Evolutionary conservation across 2,329 filamentous ascomycete genomes (phyloP), one percentile per base, ranked within the genome.

Genomic region (Colletotrichum neosansevieriae): DNA sequence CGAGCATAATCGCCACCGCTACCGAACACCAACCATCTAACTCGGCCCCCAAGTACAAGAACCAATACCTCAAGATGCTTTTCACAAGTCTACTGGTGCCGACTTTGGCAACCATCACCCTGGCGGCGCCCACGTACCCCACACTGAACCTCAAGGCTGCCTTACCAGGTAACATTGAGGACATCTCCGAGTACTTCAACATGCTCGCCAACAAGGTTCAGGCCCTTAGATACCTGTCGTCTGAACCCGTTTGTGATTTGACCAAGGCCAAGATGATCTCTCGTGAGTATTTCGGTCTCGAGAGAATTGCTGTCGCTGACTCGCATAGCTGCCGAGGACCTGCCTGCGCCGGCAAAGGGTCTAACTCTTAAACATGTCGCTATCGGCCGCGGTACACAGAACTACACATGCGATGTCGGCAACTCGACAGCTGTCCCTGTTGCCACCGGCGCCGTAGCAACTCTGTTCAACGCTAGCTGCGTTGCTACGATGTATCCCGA

Each of bases 381-480:
- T 76, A 84, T 98, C 70, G 95, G 95, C 74, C 91, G 93, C 50
- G 95, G 95, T 69, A 96, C 92, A 7, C 91, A 98, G 82, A 98
- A 98, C 86, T 98, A 98, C 84, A 97, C 93, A 58, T 98, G 95
- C 84, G 83, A 87, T 67, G 81, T 85, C 61, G 80, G 80, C 70
- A 87, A 91, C 73, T 76, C 87, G 2, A 86, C 86, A 3, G 86
- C 88, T 0, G 81, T 81, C 0, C 94, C 95, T 13, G 84, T 83
- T 10, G 84, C 90, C 17, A 79, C 84, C 57, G 95, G 95, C 71
- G 95, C 95, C 61, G 76, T 93, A 0, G 95, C 95, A 62, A 90
- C 88, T 1, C 92, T 98, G 74, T 98, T 92, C 89, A 94, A 98
- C 80, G 92, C 90, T 67, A 92, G 90, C 73, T 98, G 95, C 81